These are phyloP conservation scores for Priceomyces melissophilus DNA, from an alignment of 805 yeast genomes.

Conservation along the genomic window DNA sequence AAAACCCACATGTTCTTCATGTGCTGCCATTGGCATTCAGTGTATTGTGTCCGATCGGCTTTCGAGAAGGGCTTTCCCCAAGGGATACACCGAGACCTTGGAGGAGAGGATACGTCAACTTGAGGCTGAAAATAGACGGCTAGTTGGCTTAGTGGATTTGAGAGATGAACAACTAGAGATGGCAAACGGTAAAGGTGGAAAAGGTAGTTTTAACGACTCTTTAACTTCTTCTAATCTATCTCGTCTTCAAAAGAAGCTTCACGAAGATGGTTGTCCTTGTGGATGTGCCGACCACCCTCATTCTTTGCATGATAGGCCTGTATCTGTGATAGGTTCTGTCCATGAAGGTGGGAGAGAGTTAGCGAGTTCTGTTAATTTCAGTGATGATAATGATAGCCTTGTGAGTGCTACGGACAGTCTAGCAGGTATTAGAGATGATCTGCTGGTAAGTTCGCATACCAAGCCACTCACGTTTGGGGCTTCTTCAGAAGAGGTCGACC, in stretches of 20 bases:
- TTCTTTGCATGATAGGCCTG: slow-evolving; percentile 59
- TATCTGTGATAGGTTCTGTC: slow-evolving; percentile 61
- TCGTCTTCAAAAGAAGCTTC: slow-evolving; percentile 14
- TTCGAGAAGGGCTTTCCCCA: slow-evolving; percentile 82
- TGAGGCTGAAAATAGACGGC: slow-evolving; percentile 73
- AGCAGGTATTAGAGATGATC: slow-evolving; percentile 26
- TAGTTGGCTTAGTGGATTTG: slow-evolving; percentile 59
- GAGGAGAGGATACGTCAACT: slow-evolving; percentile 86
- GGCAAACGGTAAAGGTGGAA: slow-evolving; percentile 11
- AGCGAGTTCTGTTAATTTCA: slow-evolving; percentile 39
- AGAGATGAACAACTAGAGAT: slow-evolving; percentile 61
- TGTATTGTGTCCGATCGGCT: slow-evolving; percentile 85
- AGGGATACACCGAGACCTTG: slow-evolving; percentile 87
- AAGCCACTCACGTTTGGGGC: slow-evolving; percentile 3
- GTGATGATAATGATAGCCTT: slow-evolving; percentile 40
- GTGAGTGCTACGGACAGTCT: slow-evolving; percentile 32
- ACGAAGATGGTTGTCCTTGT: slow-evolving; percentile 47
- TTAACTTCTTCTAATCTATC: slow-evolving; percentile 13
- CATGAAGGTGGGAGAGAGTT: slow-evolving; percentile 35
- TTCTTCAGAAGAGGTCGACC: slow-evolving; percentile 45
- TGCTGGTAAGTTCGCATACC: slow-evolving; percentile 7
- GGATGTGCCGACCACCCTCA: slow-evolving; percentile 54
- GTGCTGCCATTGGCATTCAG: slow-evolving; percentile 80
- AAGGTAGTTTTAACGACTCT: slow-evolving; percentile 2
- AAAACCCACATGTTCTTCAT: slow-evolving; percentile 68